These are phyloP conservation scores for Jaltomata sinuosa DNA, from an alignment of 257 asterid species.

Conservation along the genomic window DNA sequence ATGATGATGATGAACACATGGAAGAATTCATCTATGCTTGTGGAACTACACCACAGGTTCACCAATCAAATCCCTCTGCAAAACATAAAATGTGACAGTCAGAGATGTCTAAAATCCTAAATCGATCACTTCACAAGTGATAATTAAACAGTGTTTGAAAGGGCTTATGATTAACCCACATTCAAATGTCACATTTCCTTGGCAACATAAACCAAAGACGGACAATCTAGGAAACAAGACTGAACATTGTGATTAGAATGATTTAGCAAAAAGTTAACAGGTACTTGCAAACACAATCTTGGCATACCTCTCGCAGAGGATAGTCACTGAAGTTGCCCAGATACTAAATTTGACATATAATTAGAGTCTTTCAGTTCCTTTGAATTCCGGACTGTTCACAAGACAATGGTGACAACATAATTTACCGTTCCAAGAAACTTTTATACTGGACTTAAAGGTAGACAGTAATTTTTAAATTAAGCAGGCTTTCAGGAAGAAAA, in stretches of 20 bases:
- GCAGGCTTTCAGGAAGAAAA: not conserved
- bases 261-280: not conserved
- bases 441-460: not conserved
- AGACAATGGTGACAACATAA: not conserved
- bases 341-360: not conserved
- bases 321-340: not conserved
- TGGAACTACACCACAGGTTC: not conserved
- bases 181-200: not conserved
- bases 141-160: not conserved
- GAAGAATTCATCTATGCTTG: conserved; percentile 34
- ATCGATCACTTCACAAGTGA: not conserved
- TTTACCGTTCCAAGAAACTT: not conserved
- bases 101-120: not conserved
- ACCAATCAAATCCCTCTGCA: conserved; percentile 4
- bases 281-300: not conserved
- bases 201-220: not conserved
- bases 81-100: conserved; percentile 1
- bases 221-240: not conserved
- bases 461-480: not conserved
- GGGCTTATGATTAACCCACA: not conserved
- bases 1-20: conserved; percentile 36
- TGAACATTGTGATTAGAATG: not conserved
- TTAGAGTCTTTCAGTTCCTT: not conserved
- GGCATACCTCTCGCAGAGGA: not conserved
- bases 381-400: not conserved